Conservation (phyloP, 495 filamentous ascomycete genomes). For the Aspergillus bridgeri region DNA sequence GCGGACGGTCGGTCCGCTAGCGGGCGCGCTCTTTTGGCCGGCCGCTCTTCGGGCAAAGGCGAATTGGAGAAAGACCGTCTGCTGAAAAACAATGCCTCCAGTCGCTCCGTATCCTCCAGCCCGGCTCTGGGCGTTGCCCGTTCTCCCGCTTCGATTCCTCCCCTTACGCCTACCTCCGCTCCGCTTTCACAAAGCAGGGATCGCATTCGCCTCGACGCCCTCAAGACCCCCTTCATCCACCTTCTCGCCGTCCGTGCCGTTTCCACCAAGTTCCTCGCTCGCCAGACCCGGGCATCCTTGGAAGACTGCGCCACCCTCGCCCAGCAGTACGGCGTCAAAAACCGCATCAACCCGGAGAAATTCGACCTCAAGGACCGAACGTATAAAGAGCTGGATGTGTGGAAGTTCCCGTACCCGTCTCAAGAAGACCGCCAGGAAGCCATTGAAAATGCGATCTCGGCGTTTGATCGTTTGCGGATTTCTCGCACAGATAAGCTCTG, state of each 20-base stretch:
- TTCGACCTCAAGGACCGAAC: constrained; percentile 65
- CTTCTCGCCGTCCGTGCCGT: constrained; percentile 63
- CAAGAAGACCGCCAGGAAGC: constrained; percentile 69
- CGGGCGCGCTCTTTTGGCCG: constrained; percentile 21
- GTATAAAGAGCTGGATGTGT: constrained; percentile 83
- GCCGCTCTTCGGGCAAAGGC: constrained; percentile 32
- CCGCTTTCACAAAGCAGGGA: constrained; percentile 52
- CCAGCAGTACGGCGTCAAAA: constrained; percentile 55
- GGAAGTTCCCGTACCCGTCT: constrained; percentile 66
- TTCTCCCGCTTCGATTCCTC: constrained; percentile 34
- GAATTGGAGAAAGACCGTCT: constrained; percentile 46
- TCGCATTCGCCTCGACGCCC: constrained; percentile 49
- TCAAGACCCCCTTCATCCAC: constrained; percentile 64
- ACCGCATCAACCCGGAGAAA: constrained; percentile 58
- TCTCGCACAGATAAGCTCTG: constrained; percentile 68
- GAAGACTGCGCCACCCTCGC: constrained; percentile 57
- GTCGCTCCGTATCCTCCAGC: constrained; percentile 61
- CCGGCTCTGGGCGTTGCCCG: constrained; percentile 55
- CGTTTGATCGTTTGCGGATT: constrained; percentile 78
- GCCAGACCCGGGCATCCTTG: constrained; percentile 50
- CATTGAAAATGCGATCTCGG: constrained; percentile 78
- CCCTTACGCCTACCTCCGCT: constrained; percentile 42
- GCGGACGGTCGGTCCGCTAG: constrained; percentile 27
- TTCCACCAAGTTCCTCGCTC: constrained; percentile 54
- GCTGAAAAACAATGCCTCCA: constrained; percentile 36